Conservation (phyloP, 202 grass and related monocot species). For the Digitaria exilis region DNA sequence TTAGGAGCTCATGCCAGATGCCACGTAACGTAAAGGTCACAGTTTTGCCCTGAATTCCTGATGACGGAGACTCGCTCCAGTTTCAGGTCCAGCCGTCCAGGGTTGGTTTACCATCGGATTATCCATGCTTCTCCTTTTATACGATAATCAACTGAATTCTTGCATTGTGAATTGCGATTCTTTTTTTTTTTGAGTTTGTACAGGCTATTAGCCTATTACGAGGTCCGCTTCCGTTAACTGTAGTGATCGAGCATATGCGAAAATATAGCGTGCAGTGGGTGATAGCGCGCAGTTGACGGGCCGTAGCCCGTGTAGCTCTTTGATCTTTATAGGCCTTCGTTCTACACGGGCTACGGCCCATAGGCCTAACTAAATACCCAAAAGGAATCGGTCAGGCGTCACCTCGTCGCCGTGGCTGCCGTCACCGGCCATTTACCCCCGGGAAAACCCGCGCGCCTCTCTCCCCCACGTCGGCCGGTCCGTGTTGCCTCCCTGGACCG, state of each 20-base stretch:
- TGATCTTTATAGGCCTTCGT: too few species aligned
- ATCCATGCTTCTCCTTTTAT: background rate
- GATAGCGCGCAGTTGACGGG: too few species aligned
- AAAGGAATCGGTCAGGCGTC: too few species aligned
- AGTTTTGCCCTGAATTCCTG: background rate
- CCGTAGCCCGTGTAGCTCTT: too few species aligned
- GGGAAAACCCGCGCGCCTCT: background rate
- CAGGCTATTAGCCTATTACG: background rate
- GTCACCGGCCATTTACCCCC: background rate
- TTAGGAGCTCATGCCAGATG: background rate
- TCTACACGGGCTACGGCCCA: background rate
- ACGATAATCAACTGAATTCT: too few species aligned
- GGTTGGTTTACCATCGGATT: background rate
- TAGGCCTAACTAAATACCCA: background rate
- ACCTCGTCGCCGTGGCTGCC: background rate
- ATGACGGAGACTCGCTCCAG: background rate
- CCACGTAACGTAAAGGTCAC: background rate
- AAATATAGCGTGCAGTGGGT: background rate
- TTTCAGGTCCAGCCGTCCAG: too few species aligned
- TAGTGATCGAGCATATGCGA: background rate
- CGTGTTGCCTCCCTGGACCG: constrained; percentile 3
- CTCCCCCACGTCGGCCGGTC: background rate
- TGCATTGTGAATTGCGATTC: too few species aligned
- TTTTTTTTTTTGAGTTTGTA: background rate
- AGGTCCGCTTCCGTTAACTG: background rate